Evolutionary conservation across 371 early-diverging fungal genomes (phyloP), one percentile per base, ranked within the genome.

Genomic region (Apophysomyces trapeziformis): DNA sequence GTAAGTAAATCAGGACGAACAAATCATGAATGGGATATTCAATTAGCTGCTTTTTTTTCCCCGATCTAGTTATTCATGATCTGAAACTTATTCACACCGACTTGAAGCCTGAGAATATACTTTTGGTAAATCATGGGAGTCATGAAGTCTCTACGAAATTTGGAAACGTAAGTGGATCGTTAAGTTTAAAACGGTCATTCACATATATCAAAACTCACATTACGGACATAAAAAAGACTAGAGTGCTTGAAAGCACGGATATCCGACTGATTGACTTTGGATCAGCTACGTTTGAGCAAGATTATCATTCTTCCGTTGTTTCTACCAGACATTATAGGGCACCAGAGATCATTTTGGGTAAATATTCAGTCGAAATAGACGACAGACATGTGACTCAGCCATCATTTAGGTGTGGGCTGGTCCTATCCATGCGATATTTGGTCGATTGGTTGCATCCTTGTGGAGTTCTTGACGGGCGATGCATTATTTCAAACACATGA

Each of bases 351-450:
- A 95, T 98, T 56, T 76, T 98, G 61, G 90, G 90, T 66, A 73
- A 46, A 8, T 69, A 14, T 16, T 64, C 38, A 58, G 14, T 37
- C 58, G n/a, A 36, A 35, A 38, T 38, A 38, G 32, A 26, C 13
- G n/a, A 26, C 9, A 13, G 37, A 58, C 18, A 50, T 50, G 54
- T 50, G 54, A 50, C 54, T 50, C 9, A 44, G 18, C 38, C 18
- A 36, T 38, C 41, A 50, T 46, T 47, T 68, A 77, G 85, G 84
- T 39, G 73, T 92, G 45, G 95, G 96, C 50, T 98, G 97, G 97
- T 94, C 95, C 46, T 97, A 88, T 77, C 94, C 96, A 38, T 97
- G 97, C 78, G 98, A 98, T 77, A 91, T 97, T 70, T 98, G 99
- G 99, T 96, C 97, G 5, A 79, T 97, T 64, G 99, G 99, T 2